Percentiles rank a stretch among this genome's conserved stretches.
Conservation (phyloP, 73 alveolate species). For the Uronychia binucleata region DNA sequence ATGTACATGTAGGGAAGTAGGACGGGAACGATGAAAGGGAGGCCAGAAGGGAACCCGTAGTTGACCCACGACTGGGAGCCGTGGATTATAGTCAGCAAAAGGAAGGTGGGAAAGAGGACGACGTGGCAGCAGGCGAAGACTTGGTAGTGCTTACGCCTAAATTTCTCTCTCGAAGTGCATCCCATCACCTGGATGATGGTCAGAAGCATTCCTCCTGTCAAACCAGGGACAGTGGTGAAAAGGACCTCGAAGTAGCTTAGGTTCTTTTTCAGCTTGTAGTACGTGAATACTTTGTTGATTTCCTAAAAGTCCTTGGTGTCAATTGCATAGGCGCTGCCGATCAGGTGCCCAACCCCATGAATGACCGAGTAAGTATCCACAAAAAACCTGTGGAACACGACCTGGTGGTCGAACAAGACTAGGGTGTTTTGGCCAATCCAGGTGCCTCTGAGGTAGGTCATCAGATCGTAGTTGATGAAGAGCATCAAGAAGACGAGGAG, state of each 20-base stretch:
- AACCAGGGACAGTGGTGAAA: slow-evolving; percentile 15
- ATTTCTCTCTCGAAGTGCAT: slow-evolving; percentile 4
- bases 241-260: neutral
- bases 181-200: slow-evolving; percentile 8
- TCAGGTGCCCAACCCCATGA: slow-evolving; percentile 6
- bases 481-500: slow-evolving; percentile 1
- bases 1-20: neutral
- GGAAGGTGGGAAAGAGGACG: slow-evolving; percentile 17
- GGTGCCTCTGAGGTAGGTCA: slow-evolving; percentile 12
- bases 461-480: slow-evolving; percentile 20
- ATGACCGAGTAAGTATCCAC: slow-evolving; percentile 3
- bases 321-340: neutral
- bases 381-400: slow-evolving; percentile 15
- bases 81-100: neutral
- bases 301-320: neutral
- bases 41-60: slow-evolving; percentile 7
- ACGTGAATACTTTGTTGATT: neutral
- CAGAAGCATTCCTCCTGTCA: slow-evolving; percentile 17
- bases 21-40: slow-evolving; percentile 5
- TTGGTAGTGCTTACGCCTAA: slow-evolving; percentile 6
- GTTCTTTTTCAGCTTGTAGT: neutral
- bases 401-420: slow-evolving; percentile 15
- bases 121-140: slow-evolving; percentile 20
- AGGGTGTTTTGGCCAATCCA: neutral
- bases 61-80: slow-evolving; percentile 11